These are phyloP conservation scores for Ophiostoma ulmi DNA, from an alignment of 2,329 filamentous ascomycete species.

Conservation along the genomic window DNA sequence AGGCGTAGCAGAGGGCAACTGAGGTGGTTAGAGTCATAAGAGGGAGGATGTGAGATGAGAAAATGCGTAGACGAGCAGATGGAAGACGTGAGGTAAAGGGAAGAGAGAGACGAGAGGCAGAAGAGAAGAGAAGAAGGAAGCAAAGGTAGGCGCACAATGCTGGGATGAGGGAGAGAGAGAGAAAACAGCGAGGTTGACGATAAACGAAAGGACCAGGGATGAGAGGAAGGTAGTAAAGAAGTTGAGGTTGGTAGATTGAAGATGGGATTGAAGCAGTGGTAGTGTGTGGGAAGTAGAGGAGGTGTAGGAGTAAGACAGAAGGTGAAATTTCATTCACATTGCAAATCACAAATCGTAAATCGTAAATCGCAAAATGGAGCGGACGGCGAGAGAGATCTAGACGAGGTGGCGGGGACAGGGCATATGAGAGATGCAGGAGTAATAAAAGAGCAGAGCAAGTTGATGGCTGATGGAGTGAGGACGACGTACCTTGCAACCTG, in stretches of 20 bases:
- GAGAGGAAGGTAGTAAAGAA: neutral
- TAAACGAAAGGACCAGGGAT: neutral
- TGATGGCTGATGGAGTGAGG: neutral
- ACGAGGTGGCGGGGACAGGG: constrained; percentile 13
- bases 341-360: constrained; percentile 11
- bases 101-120: neutral
- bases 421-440: neutral
- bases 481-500: constrained; percentile 15
- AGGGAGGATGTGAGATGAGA: neutral
- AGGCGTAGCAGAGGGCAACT: constrained; percentile 10
- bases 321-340: neutral
- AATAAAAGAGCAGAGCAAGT: constrained; percentile 1
- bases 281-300: constrained; percentile 3
- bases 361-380: constrained; percentile 10
- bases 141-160: neutral
- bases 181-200: constrained; percentile 13
- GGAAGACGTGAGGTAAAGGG: neutral
- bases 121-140: neutral
- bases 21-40: neutral
- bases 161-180: neutral
- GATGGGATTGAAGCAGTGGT: neutral
- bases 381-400: constrained; percentile 12
- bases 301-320: constrained; percentile 11
- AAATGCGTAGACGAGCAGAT: neutral
- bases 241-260: neutral